A percentile compares a stretch with the other conserved stretches of the same genome.
These are phyloP conservation scores for Psilocybe sp. DNA, from an alignment of 768 basidiomycete species.

Conservation along the genomic window DNA sequence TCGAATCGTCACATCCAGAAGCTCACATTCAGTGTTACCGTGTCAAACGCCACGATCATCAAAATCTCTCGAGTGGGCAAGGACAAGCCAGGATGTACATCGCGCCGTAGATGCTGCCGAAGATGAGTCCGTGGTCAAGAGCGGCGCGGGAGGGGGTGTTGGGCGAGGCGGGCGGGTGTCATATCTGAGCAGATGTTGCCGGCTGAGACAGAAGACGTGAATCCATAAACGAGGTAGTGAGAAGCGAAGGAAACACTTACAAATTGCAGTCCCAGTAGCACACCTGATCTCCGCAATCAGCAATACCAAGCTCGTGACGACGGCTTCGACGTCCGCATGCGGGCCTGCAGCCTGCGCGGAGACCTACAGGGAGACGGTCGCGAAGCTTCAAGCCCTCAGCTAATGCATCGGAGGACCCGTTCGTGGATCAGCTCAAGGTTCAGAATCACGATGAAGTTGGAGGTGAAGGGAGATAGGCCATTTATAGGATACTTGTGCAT, in stretches of 20 bases:
- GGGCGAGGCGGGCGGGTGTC: slow-evolving; percentile 61
- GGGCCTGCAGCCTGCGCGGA: slow-evolving; percentile 65
- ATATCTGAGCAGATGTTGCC: slow-evolving; percentile 61
- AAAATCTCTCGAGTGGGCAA: slow-evolving; percentile 62
- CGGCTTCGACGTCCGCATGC: slow-evolving; percentile 64
- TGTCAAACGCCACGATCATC: slow-evolving; percentile 50
- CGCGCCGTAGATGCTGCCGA: slow-evolving; percentile 52
- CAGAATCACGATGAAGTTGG: no score
- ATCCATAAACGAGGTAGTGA: no score
- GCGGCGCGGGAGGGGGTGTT: no score
- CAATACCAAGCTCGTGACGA: slow-evolving; percentile 65
- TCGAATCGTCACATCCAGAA: slow-evolving; percentile 47
- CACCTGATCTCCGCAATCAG: slow-evolving; percentile 69
- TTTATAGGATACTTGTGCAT: no score
- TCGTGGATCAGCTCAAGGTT: no score
- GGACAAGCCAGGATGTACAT: slow-evolving; percentile 43
- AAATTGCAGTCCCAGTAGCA: slow-evolving; percentile 60
- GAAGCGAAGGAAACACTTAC: no score
- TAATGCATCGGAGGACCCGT: slow-evolving; percentile 76
- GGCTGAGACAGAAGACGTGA: slow-evolving; percentile 32
- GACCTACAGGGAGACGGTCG: slow-evolving; percentile 53
- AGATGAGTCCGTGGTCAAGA: no score
- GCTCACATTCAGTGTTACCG: slow-evolving; percentile 57
- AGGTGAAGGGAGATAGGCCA: no score
- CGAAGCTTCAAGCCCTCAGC: slow-evolving; percentile 75